Evolutionary conservation across 2,329 filamentous ascomycete species (phyloP), one percentile per base, ranked within the genome.

Genomic region (Calonectria pseudoreteaudii): DNA sequence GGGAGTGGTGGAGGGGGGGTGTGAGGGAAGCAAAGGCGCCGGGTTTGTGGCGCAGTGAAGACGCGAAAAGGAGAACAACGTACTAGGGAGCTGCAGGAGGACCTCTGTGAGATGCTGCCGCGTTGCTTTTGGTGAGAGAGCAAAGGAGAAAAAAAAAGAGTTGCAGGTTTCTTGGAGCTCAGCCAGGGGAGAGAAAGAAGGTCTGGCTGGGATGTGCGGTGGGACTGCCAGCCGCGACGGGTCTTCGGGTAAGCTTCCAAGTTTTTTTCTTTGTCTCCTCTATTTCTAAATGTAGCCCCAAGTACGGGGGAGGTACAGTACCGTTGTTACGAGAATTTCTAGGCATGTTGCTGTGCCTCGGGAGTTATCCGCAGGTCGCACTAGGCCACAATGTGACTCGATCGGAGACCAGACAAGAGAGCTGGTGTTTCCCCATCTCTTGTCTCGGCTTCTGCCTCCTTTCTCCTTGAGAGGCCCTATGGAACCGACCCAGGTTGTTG

Each of bases 171-270:
- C 44, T 5, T 47, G 44, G n/a, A 47, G n/a, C 44, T 23, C 26
- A 5, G 20, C 23, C 41, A 44, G 62, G 52, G 34, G 62, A 34
- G 10, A 26, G 30, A 30, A 47, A 58, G 66, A 64, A 56, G 49
- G 23, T 30, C 28, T 50, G 36, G 28, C 28, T 50, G 36, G 36
- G 56, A 62, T 62, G 62, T 38, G 68, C 49, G 68, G 62, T 66
- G 62, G 60, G 34, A 68, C 50, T 18, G 34, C 56, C 18, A 50
- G 67, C 56, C 67, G 56, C 67, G 64, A 70, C 56, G 67, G 67
- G 67, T 14, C 44, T 34, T 70, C 67, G 67, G 67, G 56, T 64
- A 70, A 64, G 56, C 67, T 70, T 70, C 67, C 67, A 69, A 49
- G 41, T 52, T 62, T 69, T 69, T 64, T 50, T 60, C 9, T 11